A percentile compares a stretch with the other conserved stretches of the same genome.
Evolutionary conservation across 2,329 filamentous ascomycete species (phyloP).

Genomic region (Magnaporthales sp.): DNA sequence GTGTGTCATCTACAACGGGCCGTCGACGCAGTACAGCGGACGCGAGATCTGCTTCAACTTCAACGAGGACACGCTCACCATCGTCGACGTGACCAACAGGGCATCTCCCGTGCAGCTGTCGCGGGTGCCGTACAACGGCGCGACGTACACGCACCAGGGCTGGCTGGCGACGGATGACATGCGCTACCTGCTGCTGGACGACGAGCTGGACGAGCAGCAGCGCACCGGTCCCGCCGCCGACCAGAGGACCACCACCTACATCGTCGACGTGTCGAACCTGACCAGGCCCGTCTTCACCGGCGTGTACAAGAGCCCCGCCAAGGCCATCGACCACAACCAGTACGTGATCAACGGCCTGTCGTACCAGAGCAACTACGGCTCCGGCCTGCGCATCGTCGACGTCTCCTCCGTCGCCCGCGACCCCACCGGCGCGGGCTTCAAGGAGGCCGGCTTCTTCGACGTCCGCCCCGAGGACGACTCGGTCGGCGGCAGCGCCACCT

Average conservation of each 20-base stretch:
- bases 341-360: slow-evolving; percentile 29
- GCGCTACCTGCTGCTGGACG: slow-evolving; percentile 38
- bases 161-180: slow-evolving; percentile 33
- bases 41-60: slow-evolving; percentile 48
- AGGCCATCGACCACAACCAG: slow-evolving; percentile 35
- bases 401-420: slow-evolving; percentile 20
- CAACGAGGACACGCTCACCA: slow-evolving; percentile 42
- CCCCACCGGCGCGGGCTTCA: slow-evolving; percentile 28
- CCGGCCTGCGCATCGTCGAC: slow-evolving; percentile 28
- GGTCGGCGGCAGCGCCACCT: slow-evolving; percentile 24
- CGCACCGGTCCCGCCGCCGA: slow-evolving; percentile 13
- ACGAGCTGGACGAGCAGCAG: slow-evolving; percentile 39
- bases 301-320: slow-evolving; percentile 22
- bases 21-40: slow-evolving; percentile 35
- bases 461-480: slow-evolving; percentile 38
- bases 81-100: slow-evolving; percentile 20
- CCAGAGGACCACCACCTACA: slow-evolving; percentile 36
- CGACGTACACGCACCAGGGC: slow-evolving; percentile 48
- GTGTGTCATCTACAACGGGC: slow-evolving; percentile 44
- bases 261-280: slow-evolving; percentile 37
- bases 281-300: slow-evolving; percentile 31
- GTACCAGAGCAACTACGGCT: slow-evolving; percentile 37
- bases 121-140: slow-evolving; percentile 41
- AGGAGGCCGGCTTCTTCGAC: slow-evolving; percentile 37
- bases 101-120: neutral